Percentiles rank a stretch among this genome's conserved stretches.
phyloP scores from a whole-genome alignment of 805 yeast species.

The Pichia californica region DNA sequence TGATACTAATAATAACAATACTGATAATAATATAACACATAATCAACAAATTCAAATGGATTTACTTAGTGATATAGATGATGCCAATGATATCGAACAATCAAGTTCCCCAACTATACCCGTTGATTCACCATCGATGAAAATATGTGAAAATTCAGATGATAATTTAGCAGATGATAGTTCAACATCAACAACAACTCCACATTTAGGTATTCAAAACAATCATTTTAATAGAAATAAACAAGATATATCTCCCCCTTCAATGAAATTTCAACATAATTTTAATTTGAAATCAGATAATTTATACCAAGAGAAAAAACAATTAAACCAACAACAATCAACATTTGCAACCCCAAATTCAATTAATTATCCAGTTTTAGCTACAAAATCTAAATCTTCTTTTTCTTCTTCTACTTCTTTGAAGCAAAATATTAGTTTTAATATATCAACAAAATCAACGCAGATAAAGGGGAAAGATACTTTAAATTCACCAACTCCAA shows the following conservation, averaged over 20 bases:
- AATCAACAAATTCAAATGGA: too few relatives aligned
- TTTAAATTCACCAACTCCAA: not conserved
- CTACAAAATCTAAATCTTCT: not conserved
- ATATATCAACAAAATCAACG: not conserved
- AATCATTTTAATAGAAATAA: not conserved
- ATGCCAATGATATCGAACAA: not conserved
- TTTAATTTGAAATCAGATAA: not conserved
- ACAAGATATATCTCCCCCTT: not conserved
- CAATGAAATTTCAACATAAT: not conserved
- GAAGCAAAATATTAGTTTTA: not conserved
- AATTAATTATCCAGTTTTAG: too few relatives aligned
- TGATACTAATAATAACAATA: not conserved
- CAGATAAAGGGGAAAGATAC: too few relatives aligned
- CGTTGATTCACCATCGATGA: conserved; percentile 18
- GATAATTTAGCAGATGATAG: not conserved
- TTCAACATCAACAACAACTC: too few relatives aligned
- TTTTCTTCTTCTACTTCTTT: not conserved
- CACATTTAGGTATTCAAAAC: not conserved
- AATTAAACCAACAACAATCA: conserved; percentile 9
- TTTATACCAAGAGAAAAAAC: conserved; percentile 4
- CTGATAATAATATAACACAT: too few relatives aligned
- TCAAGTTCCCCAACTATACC: conserved; percentile 15
- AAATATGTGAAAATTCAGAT: conserved; percentile 2
- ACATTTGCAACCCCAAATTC: conserved; percentile 9
- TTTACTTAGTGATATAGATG: not conserved